Conservation (phyloP, 164 flowering plant genomes). For the Macadamia tetraphylla region DNA sequence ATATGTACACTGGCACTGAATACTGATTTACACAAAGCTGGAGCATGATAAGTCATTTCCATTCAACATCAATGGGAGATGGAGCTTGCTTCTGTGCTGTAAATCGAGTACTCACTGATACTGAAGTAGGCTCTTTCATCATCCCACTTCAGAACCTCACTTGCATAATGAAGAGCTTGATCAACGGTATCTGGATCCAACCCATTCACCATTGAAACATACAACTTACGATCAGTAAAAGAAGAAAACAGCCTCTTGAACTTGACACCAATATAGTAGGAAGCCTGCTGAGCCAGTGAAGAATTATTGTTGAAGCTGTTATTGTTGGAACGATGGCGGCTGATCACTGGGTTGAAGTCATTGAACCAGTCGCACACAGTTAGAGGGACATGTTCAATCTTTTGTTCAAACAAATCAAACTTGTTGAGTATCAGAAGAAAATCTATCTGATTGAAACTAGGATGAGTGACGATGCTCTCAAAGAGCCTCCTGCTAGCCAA, state of each 20-base stretch:
- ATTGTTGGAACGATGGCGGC: slow-evolving; percentile 33
- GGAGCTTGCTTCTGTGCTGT: slow-evolving; percentile 72
- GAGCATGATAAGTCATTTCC: slow-evolving; percentile 7
- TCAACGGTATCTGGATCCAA: slow-evolving; percentile 67
- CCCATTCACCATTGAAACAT: slow-evolving; percentile 58
- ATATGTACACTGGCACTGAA: slow-evolving; percentile 3
- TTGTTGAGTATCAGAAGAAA: slow-evolving; percentile 83
- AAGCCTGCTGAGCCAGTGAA: slow-evolving; percentile 63
- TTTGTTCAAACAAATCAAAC: slow-evolving; percentile 69
- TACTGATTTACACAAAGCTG: background rate
- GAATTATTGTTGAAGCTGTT: slow-evolving; percentile 39
- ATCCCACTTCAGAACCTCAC: slow-evolving; percentile 89
- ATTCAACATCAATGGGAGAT: slow-evolving; percentile 34
- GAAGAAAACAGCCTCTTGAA: slow-evolving; percentile 75
- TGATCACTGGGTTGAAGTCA: slow-evolving; percentile 74
- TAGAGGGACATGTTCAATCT: slow-evolving; percentile 59
- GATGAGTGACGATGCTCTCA: slow-evolving; percentile 75
- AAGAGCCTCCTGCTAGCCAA: slow-evolving; percentile 55
- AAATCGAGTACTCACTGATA: slow-evolving; percentile 52
- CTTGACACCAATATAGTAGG: slow-evolving; percentile 76
- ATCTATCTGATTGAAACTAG: slow-evolving; percentile 69
- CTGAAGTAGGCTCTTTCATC: slow-evolving; percentile 63
- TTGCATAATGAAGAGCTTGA: slow-evolving; percentile 60
- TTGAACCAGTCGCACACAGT: slow-evolving; percentile 75
- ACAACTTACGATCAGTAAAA: slow-evolving; percentile 71